Base-by-base conservation (phyloP, 2,329 filamentous ascomycete genomes). In the Parafenestella ontariensis region DNA sequence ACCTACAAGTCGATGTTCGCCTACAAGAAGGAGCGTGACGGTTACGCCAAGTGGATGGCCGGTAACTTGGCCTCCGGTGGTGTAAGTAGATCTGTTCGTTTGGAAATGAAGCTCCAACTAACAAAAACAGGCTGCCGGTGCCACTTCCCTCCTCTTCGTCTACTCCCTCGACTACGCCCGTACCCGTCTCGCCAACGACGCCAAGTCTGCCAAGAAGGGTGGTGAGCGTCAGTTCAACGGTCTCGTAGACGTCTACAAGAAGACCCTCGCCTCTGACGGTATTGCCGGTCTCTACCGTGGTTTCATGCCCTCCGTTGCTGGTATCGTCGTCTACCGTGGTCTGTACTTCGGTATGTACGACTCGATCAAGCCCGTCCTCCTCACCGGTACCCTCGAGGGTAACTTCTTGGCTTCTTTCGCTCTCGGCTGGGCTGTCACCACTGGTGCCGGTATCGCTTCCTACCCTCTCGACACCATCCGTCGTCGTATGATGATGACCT, bases 291-390 rank as follows among this genome's bases (percentile, higher is more conserved):
- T 99, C 78, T 99, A 99, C 92, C 95, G 95, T 96, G 95, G 95
- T 87, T 99, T 99, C 91, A 92, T 93, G 87, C 95, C 96, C 81
- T 99, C 95, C 78, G 95, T 99, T 78, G 87, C 90, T 82, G 95
- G 95, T 90, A 99, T 99, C 83, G 83, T 99, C 77, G 95, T 99
- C 85, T 99, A 99, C 92, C 95, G 95, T 92, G 95, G 95, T 97
- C 92, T 99, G 76, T 99, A 99, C 93, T 99, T 99, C 90, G 95
- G 95, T 81, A 90, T 99, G 90, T 99, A 99, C 92, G 95, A 99
- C 86, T 99, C 95, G 74, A 89, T 99, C 88, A 99, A 99, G 92
- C 95, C 95, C 75, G 91, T 98, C 78, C 82, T 98, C 83, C 92
- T 99, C 70, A 87, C 90, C 80, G 95, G 95, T 80, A 64, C 79